Evolutionary conservation across 225 moss, liverwort and hornwort genomes (phyloP).

Genomic region (Bryoerythrophyllum caledonicum): DNA sequence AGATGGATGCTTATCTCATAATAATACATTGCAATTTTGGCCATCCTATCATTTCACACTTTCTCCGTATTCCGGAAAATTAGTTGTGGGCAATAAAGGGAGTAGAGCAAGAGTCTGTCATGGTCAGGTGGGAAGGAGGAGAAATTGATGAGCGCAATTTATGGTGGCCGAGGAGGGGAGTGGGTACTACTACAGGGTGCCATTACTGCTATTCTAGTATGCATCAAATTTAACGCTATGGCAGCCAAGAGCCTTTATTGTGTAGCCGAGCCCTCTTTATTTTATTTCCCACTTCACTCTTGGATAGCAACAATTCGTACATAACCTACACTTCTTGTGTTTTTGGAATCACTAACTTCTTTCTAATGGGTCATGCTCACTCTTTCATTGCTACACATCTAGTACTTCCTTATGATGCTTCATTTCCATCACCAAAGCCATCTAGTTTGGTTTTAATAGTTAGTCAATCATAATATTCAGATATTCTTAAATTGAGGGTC

Average conservation of each 20-base stretch:
- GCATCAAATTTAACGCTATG: background rate
- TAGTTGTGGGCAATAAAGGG: background rate
- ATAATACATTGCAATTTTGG: background rate
- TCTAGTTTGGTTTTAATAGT: too few relatives aligned
- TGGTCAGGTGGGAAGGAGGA: background rate
- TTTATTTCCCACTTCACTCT: background rate
- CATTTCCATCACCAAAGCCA: too few relatives aligned
- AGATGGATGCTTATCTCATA: too few relatives aligned
- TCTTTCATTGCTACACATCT: too few relatives aligned
- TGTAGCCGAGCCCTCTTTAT: background rate
- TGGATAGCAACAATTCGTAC: background rate
- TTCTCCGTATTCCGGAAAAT: background rate
- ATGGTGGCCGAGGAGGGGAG: background rate
- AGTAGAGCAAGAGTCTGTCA: background rate
- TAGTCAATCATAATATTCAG: too few relatives aligned
- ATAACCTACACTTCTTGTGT: background rate
- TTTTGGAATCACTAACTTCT: too few relatives aligned
- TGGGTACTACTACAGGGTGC: background rate
- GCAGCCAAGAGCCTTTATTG: slow-evolving; percentile 2
- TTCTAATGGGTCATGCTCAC: too few relatives aligned
- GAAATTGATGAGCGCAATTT: slow-evolving; percentile 11
- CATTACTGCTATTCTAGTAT: background rate
- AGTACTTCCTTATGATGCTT: too few relatives aligned
- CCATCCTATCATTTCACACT: background rate
- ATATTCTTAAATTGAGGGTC: too few relatives aligned